Evolutionary conservation across 768 basidiomycete species (phyloP).

Genomic region (Nidularia pulvinata): DNA sequence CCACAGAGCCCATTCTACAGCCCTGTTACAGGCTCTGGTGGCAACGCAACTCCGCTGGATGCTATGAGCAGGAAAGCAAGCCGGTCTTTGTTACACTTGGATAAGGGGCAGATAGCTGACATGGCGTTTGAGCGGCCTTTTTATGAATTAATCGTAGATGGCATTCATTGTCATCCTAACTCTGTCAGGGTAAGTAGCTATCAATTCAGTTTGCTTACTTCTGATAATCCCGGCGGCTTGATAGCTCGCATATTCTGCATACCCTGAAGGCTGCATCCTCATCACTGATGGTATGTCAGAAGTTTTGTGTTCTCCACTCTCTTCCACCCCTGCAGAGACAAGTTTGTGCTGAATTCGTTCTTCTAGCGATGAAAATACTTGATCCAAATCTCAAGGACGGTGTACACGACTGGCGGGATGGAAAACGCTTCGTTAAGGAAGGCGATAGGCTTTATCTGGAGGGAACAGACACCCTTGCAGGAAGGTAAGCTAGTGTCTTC

Average conservation of each 20-base stretch:
- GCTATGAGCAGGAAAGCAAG: slow-evolving; percentile 8
- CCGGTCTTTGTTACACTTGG: slow-evolving; percentile 35
- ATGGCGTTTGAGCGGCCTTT: slow-evolving; percentile 71
- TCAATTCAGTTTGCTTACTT: not conserved
- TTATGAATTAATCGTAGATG: slow-evolving; percentile 90
- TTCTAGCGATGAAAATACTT: slow-evolving; percentile 78
- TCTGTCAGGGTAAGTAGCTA: slow-evolving; percentile 69
- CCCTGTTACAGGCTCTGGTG: slow-evolving; percentile 4
- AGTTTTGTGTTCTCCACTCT: no score
- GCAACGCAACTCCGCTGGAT: not conserved
- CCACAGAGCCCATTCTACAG: slow-evolving; percentile 42
- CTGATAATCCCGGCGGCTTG: slow-evolving; percentile 1
- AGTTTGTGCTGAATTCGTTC: not conserved
- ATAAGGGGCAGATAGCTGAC: slow-evolving; percentile 48
- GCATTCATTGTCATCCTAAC: slow-evolving; percentile 89
- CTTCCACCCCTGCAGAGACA: not conserved
- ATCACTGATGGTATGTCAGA: slow-evolving; percentile 78
- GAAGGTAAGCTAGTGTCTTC: slow-evolving; percentile 52
- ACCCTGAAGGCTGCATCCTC: slow-evolving; percentile 84
- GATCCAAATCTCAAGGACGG: slow-evolving; percentile 87
- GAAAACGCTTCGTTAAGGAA: slow-evolving; percentile 76
- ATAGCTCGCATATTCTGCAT: slow-evolving; percentile 81
- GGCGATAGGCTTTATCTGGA: slow-evolving; percentile 82
- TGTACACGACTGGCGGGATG: slow-evolving; percentile 86
- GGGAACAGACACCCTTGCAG: slow-evolving; percentile 87